phyloP scores from a whole-genome alignment of 106 monocot species.

The Platanthera guangdongensis region DNA sequence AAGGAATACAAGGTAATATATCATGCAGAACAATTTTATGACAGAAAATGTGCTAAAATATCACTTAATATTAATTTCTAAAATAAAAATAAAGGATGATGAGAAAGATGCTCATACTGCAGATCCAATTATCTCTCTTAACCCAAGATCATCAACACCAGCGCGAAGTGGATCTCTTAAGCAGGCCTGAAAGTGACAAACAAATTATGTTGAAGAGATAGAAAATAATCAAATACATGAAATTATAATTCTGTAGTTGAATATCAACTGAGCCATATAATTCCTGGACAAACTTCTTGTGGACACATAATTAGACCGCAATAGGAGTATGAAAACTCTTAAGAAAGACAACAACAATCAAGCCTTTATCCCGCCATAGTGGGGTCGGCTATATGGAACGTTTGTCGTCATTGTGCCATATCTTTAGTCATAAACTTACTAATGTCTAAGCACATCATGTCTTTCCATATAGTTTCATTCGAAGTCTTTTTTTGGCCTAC shows the following conservation, averaged over 20 bases:
- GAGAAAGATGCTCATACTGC: slow-evolving; percentile 45
- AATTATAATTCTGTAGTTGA: neutral
- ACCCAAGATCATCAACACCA: slow-evolving; percentile 68
- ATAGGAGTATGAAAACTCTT: neutral
- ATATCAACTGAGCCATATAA: neutral
- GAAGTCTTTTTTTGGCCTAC: too few species aligned
- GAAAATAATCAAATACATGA: neutral
- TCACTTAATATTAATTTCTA: neutral
- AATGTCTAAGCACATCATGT: too few species aligned
- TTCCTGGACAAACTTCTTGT: neutral
- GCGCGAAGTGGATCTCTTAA: slow-evolving; percentile 88
- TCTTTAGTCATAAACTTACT: too few species aligned
- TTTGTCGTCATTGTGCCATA: too few species aligned
- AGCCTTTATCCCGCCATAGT: neutral
- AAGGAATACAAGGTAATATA: neutral
- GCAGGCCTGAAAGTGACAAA: slow-evolving; percentile 53
- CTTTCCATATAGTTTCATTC: too few species aligned
- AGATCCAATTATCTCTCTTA: slow-evolving; percentile 86
- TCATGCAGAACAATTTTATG: neutral
- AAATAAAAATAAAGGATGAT: too few species aligned
- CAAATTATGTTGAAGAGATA: neutral
- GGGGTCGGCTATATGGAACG: too few species aligned
- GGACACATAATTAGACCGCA: neutral
- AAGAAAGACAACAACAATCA: neutral
- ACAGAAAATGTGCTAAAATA: neutral